Evolutionary conservation across 1,139 yeast species (phyloP).

Genomic region (Kodamaea arcana): DNA sequence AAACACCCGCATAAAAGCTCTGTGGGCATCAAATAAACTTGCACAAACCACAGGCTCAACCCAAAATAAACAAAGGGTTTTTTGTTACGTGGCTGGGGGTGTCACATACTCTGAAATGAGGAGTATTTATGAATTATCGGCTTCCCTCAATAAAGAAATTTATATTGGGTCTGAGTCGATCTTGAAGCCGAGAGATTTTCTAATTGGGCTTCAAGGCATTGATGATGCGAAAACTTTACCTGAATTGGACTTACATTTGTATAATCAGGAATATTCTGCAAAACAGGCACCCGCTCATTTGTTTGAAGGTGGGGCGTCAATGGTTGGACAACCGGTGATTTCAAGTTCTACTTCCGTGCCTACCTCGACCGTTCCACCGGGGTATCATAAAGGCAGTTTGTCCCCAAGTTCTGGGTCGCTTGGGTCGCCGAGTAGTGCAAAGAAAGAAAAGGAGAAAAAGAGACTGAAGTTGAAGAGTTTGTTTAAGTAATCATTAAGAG

Average conservation of each 20-base stretch:
- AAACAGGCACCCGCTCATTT: constrained; percentile 35
- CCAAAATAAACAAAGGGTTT: constrained; percentile 58
- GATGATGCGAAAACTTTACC: constrained; percentile 30
- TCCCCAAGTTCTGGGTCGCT: constrained; percentile 7
- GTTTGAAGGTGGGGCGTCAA: constrained; percentile 25
- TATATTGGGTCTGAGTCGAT: constrained; percentile 81
- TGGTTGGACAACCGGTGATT: constrained; percentile 8
- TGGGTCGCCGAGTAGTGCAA: constrained; percentile 6
- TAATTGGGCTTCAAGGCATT: constrained; percentile 43
- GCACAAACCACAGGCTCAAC: constrained; percentile 13
- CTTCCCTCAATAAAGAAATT: constrained; percentile 63
- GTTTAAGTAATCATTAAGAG: constrained; percentile 32
- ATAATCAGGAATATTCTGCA: constrained; percentile 20
- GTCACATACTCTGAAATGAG: constrained; percentile 79
- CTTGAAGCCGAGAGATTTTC: constrained; percentile 57
- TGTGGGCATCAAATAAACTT: constrained; percentile 56
- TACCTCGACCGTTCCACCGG: constrained; percentile 5
- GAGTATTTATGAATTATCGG: constrained; percentile 68
- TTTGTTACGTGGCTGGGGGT: constrained; percentile 88
- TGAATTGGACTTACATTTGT: constrained; percentile 34
- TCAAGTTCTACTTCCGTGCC: constrained; percentile 5
- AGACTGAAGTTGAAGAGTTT: constrained; percentile 33
- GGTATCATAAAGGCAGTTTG: neutral
- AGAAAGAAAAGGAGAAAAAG: constrained; percentile 28
- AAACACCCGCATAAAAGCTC: constrained; percentile 73